A percentile compares a stretch with the other conserved stretches of the same genome.
Conservation (phyloP, 2,329 filamentous ascomycete species). For the Penicillium freii region DNA sequence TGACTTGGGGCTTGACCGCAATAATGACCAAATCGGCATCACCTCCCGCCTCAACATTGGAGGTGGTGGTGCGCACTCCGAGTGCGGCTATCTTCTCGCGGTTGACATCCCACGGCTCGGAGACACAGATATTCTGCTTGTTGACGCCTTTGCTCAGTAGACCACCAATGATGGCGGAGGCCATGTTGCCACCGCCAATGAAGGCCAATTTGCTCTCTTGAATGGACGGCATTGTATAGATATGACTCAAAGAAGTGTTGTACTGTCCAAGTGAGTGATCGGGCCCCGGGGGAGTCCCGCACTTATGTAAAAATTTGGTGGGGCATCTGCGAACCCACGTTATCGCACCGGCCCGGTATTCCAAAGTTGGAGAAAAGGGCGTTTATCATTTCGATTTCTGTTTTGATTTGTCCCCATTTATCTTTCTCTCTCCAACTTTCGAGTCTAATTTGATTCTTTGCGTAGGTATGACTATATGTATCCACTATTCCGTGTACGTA, state of each 20-base stretch:
- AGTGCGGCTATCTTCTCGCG: slow-evolving; percentile 33
- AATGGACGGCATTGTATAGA: slow-evolving; percentile 27
- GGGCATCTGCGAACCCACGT: slow-evolving; percentile 8
- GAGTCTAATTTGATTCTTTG: too few relatives aligned
- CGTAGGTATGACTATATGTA: too few relatives aligned
- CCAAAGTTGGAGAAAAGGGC: not conserved
- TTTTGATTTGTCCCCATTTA: too few relatives aligned
- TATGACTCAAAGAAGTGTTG: not conserved
- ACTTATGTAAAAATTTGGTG: slow-evolving; percentile 15
- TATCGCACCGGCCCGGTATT: slow-evolving; percentile 5
- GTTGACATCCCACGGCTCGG: slow-evolving; percentile 39
- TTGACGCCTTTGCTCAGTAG: slow-evolving; percentile 30
- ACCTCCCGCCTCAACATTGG: slow-evolving; percentile 28
- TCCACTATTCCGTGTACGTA: too few relatives aligned
- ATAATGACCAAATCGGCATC: slow-evolving; percentile 34
- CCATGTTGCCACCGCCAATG: slow-evolving; percentile 40
- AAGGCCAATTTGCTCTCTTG: slow-evolving; percentile 37
- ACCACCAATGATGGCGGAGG: slow-evolving; percentile 37
- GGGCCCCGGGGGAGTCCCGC: slow-evolving; percentile 12
- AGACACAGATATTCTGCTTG: slow-evolving; percentile 34
- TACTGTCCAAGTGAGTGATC: not conserved
- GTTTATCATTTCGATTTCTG: not conserved
- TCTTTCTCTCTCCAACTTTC: too few relatives aligned
- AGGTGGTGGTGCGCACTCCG: slow-evolving; percentile 33
- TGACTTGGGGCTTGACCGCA: slow-evolving; percentile 37